A percentile compares a stretch with the other conserved stretches of the same genome.
phyloP scores from a whole-genome alignment of 108 stramenopile genomes.

The Seminavis robusta region DNA sequence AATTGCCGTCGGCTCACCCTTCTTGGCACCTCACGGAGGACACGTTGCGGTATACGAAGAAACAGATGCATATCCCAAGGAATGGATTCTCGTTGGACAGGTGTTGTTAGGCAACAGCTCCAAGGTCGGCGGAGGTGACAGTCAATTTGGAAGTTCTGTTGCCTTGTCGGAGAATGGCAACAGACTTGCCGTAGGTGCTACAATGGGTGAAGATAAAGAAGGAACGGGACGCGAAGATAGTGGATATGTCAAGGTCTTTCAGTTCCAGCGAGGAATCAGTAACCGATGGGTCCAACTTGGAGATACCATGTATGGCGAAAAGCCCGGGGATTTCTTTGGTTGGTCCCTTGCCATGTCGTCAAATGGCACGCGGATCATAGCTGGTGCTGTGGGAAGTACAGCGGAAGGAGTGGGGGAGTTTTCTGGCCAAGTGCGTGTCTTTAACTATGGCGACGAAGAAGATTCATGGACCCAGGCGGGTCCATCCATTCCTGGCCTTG shows the following conservation, averaged over 20 bases:
- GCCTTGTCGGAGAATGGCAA: slow-evolving; percentile 25
- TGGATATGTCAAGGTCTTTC: slow-evolving; percentile 13
- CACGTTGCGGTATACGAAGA: background rate
- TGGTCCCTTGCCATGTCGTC: slow-evolving; percentile 30
- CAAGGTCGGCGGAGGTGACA: background rate
- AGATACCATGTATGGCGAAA: slow-evolving; percentile 14
- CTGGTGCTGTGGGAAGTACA: slow-evolving; percentile 14
- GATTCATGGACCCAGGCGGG: slow-evolving; percentile 14
- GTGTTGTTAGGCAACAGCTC: background rate
- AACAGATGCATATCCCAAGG: background rate
- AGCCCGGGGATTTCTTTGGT: slow-evolving; percentile 19
- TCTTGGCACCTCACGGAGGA: background rate
- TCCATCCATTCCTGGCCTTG: slow-evolving; percentile 3
- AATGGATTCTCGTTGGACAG: slow-evolving; percentile 9
- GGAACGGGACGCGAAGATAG: slow-evolving; percentile 2
- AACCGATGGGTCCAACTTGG: slow-evolving; percentile 22
- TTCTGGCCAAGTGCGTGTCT: slow-evolving; percentile 18
- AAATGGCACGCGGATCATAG: slow-evolving; percentile 24
- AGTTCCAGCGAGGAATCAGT: slow-evolving; percentile 4
- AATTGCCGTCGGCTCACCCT: slow-evolving; percentile 25
- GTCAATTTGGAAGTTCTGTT: slow-evolving; percentile 24
- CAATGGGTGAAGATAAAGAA: slow-evolving; percentile 1
- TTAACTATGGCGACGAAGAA: slow-evolving; percentile 15
- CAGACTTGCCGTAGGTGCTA: slow-evolving; percentile 30
- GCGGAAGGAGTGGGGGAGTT: slow-evolving; percentile 5